A percentile compares a stretch with the other conserved stretches of the same genome.
Conservation (phyloP, 176 grass and related monocot species). For the Oryza rufipogon region DNA sequence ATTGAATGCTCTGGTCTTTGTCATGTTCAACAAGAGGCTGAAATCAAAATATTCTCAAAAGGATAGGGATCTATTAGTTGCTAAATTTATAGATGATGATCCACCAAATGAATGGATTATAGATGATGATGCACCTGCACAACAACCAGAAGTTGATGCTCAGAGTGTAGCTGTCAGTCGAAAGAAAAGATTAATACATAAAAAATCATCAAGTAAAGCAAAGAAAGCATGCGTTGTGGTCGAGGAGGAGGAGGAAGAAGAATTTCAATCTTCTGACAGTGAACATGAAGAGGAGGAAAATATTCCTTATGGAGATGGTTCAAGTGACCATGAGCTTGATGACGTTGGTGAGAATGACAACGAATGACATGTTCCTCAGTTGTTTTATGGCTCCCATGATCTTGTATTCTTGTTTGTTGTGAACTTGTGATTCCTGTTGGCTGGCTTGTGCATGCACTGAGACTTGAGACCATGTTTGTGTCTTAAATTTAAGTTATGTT, state of each 20-base stretch:
- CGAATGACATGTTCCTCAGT: background rate
- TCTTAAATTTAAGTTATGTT: no score
- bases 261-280: background rate
- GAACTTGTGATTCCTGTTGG: no score
- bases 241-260: background rate
- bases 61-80: background rate
- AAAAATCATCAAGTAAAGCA: background rate
- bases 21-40: constrained; percentile 17
- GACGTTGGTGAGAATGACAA: background rate
- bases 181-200: background rate
- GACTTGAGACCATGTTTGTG: no score
- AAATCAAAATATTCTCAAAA: background rate
- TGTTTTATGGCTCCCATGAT: background rate
- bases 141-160: background rate
- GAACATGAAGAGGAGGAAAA: background rate
- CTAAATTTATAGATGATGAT: background rate
- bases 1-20: background rate
- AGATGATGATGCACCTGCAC: background rate
- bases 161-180: background rate
- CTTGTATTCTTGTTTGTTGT: background rate
- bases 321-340: background rate
- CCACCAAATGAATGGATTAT: background rate
- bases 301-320: background rate
- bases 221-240: background rate
- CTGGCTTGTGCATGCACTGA: no score